A percentile compares a stretch with the other conserved stretches of the same genome.
These are phyloP conservation scores for Diaporthe amygdali DNA, from an alignment of 2,329 filamentous ascomycete species.

Conservation along the genomic window DNA sequence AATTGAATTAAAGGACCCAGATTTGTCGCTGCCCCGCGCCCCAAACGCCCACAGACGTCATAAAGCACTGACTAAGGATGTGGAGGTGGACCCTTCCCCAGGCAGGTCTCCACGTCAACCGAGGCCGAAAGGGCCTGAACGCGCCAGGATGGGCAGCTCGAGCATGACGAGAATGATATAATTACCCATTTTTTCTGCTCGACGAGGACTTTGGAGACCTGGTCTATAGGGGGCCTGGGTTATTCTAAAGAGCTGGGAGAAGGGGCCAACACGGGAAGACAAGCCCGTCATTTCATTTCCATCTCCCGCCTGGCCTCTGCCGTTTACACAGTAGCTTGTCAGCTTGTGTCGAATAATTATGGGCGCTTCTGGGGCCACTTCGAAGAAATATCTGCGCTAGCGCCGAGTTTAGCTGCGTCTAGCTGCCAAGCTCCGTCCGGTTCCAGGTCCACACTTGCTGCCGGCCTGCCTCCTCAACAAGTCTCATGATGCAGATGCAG, in stretches of 20 bases:
- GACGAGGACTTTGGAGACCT: not conserved
- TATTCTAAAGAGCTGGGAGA: not conserved
- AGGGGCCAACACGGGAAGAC: not conserved
- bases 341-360: not conserved
- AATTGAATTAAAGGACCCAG: not conserved
- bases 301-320: no score
- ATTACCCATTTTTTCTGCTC: not conserved
- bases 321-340: not conserved
- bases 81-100: not conserved
- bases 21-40: not conserved
- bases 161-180: not conserved
- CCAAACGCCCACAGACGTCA: not conserved
- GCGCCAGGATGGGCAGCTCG: not conserved
- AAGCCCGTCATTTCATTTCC: not conserved
- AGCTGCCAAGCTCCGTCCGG: conserved; percentile 5
- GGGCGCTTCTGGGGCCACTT: not conserved
- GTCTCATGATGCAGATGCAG: conserved; percentile 13
- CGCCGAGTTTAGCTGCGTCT: not conserved
- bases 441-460: conserved; percentile 2
- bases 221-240: not conserved
- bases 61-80: not conserved
- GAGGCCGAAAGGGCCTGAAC: not conserved
- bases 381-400: conserved; percentile 10
- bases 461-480: conserved; percentile 1
- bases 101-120: conserved; percentile 4